phyloP scores from a whole-genome alignment of 202 grass and related monocot genomes.

The Zizania palustris region DNA sequence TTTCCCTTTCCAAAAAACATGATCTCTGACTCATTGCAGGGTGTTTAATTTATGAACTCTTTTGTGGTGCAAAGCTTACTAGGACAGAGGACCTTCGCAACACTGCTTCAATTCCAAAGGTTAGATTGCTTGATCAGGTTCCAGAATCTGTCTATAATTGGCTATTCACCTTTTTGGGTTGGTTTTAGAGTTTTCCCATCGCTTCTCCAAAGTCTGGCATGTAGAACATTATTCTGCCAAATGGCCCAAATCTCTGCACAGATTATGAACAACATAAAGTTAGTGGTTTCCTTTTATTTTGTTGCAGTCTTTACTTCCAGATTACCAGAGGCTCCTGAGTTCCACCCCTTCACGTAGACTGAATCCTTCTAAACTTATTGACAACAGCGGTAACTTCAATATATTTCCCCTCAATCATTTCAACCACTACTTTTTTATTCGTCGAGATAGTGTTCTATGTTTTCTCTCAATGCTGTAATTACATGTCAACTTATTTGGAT shows the following conservation, averaged over 20 bases:
- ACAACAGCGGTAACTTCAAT: conserved; percentile 79
- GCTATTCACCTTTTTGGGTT: conserved; percentile 15
- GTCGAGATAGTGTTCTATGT: conserved; percentile 3
- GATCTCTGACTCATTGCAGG: conserved; percentile 47
- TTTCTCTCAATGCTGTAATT: conserved; percentile 14
- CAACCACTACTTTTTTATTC: conserved; percentile 15
- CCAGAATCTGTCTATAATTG: neutral
- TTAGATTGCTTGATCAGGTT: conserved; percentile 36
- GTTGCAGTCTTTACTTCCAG: conserved; percentile 89
- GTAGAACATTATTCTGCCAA: neutral
- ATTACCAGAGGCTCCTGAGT: conserved; percentile 99
- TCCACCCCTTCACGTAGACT: conserved; percentile 89
- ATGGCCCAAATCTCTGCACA: conserved; percentile 8
- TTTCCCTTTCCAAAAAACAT: neutral
- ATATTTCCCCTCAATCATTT: conserved; percentile 19
- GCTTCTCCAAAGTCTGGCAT: conserved; percentile 17
- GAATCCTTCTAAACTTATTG: conserved; percentile 99
- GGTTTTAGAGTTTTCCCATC: conserved; percentile 19
- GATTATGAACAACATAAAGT: conserved; percentile 21
- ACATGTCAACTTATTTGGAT: conserved; percentile 10
- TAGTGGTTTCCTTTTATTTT: conserved; percentile 48
- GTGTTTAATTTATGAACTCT: conserved; percentile 97
- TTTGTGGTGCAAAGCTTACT: conserved; percentile 77
- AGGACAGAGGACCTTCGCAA: conserved; percentile 98
- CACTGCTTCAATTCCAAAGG: conserved; percentile 92